Conservation (phyloP, 208 protist species). For the Trypanosoma congolense region DNA sequence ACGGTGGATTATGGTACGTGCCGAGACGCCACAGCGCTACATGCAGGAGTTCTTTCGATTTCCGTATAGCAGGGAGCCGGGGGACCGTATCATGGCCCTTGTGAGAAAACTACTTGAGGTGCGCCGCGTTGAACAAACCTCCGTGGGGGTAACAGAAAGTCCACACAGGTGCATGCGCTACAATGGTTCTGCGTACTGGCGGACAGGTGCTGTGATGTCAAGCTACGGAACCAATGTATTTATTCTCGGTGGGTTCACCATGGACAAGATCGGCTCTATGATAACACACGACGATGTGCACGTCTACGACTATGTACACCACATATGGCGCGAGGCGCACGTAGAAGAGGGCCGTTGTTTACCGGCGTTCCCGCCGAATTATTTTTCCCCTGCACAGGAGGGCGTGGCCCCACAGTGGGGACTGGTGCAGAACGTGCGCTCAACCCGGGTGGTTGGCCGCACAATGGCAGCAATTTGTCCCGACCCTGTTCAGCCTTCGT, state of each 20-base stretch:
- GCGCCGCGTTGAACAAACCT: constrained; percentile 5
- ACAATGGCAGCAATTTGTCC: constrained; percentile 56
- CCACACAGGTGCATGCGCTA: constrained; percentile 12
- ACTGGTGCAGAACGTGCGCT: constrained; percentile 15
- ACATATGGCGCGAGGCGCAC: constrained; percentile 41
- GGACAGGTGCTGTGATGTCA: constrained; percentile 55
- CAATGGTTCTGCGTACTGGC: constrained; percentile 47
- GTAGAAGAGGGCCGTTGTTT: constrained; percentile 14
- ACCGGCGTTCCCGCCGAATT: constrained; percentile 11
- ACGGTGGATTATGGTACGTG: constrained; percentile 53
- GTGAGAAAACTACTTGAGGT: constrained; percentile 20
- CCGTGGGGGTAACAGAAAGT: constrained; percentile 1
- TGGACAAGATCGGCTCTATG: constrained; percentile 24
- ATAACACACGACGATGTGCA: constrained; percentile 56
- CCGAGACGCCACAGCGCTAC: constrained; percentile 31
- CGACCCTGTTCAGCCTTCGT: constrained; percentile 28
- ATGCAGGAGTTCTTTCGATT: constrained; percentile 35
- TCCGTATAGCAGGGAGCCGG: constrained; percentile 27
- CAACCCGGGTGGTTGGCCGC: constrained; percentile 32
- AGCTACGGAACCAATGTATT: constrained; percentile 35
- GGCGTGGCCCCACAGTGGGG: constrained; percentile 3
- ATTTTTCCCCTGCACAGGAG: constrained; percentile 22
- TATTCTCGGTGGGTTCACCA: constrained; percentile 58
- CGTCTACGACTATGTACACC: constrained; percentile 40
- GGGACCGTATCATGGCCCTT: constrained; percentile 20